Conservation (phyloP, 1,284 basidiomycete species). For the Sporisorium iseilematis-ciliati region DNA sequence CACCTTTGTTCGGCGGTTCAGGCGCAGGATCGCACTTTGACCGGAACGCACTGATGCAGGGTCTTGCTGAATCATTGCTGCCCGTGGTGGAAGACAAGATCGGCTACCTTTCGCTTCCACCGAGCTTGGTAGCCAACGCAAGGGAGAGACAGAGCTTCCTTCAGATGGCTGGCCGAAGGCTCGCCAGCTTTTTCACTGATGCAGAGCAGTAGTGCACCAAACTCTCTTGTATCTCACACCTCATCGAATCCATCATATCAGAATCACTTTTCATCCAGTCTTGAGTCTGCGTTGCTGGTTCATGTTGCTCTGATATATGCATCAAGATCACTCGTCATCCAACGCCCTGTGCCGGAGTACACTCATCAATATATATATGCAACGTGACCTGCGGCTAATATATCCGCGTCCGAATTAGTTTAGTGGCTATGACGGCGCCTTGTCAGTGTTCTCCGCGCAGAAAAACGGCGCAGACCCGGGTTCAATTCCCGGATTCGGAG, state of each 20-base stretch:
- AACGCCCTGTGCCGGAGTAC: too few relatives aligned
- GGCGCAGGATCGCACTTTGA: conserved; percentile 24
- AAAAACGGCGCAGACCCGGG: conserved; percentile 55
- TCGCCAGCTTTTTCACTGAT: conserved; percentile 51
- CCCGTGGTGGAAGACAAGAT: conserved; percentile 59
- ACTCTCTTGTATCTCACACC: too few relatives aligned
- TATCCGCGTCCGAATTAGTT: conserved; percentile 55
- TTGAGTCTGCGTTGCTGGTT: too few relatives aligned
- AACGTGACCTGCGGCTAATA: neutral
- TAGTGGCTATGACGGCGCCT: conserved; percentile 63
- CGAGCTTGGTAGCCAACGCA: conserved; percentile 47
- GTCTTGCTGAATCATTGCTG: conserved; percentile 38
- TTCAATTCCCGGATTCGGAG: conserved; percentile 60
- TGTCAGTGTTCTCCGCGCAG: conserved; percentile 52
- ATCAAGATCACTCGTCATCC: too few relatives aligned
- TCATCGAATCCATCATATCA: too few relatives aligned
- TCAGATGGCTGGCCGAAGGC: conserved; percentile 56
- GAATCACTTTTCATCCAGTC: too few relatives aligned
- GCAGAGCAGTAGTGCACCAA: conserved; percentile 15
- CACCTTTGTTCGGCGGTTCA: conserved; percentile 9
- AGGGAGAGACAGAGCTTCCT: conserved; percentile 55
- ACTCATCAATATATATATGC: neutral
- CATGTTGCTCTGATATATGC: too few relatives aligned
- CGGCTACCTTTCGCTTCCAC: conserved; percentile 49
- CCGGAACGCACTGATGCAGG: conserved; percentile 34